Conservation (phyloP, 495 filamentous ascomycete species). For the Pyrenula aspistea region DNA sequence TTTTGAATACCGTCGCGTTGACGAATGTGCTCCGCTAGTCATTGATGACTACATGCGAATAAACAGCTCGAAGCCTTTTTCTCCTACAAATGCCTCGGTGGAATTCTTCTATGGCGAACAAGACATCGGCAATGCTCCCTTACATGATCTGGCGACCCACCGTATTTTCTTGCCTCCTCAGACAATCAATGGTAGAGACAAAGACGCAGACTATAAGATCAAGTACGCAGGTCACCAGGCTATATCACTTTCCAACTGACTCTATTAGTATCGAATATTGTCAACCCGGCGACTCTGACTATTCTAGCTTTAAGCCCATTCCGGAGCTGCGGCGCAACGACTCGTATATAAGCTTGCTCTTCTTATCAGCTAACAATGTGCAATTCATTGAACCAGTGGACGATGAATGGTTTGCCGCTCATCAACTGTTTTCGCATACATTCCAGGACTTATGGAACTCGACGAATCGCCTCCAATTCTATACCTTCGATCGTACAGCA, state of each 20-base stretch:
- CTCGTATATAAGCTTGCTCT: not conserved
- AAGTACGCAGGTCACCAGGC: not conserved
- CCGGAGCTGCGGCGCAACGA: not conserved
- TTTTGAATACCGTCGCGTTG: slow-evolving; percentile 3
- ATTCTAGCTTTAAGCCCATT: not conserved
- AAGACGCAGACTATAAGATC: not conserved
- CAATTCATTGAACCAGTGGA: not conserved
- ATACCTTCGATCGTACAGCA: not conserved
- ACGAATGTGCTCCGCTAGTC: not conserved
- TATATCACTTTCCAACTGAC: not conserved
- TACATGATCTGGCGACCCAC: not conserved
- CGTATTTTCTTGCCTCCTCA: not conserved
- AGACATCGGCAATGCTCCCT: not conserved
- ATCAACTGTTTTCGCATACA: not conserved
- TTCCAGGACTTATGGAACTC: not conserved
- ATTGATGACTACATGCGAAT: not conserved
- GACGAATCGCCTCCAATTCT: not conserved
- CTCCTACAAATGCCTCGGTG: not conserved
- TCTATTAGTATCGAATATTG: not conserved
- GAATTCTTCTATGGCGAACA: not conserved
- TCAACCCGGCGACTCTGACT: not conserved
- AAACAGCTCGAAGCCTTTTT: not conserved
- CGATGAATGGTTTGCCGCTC: not conserved
- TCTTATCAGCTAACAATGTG: not conserved
- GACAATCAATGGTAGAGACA: not conserved